These are phyloP conservation scores for Leccinellum luteum DNA, from an alignment of 768 basidiomycete species.

Conservation along the genomic window DNA sequence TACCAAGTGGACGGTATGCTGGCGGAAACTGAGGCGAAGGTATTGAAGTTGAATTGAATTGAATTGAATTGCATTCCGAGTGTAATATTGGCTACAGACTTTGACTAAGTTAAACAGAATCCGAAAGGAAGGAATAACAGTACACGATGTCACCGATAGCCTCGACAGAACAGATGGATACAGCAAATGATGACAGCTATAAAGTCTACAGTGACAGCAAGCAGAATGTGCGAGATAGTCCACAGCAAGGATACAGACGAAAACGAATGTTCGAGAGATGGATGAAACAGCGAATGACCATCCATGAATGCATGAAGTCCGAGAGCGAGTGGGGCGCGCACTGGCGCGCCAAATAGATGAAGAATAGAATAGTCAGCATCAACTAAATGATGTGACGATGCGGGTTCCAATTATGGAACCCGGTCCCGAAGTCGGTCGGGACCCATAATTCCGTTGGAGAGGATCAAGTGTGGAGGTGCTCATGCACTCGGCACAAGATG, in stretches of 20 bases:
- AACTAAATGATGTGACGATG: background rate
- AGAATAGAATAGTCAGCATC: constrained; percentile 13
- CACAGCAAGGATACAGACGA: constrained; percentile 14
- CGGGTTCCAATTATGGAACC: constrained; percentile 17
- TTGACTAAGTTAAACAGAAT: background rate
- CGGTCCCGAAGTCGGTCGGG: constrained; percentile 7
- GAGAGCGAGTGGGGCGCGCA: background rate
- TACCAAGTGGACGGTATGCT: no score
- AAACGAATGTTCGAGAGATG: background rate
- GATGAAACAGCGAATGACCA: constrained; percentile 4
- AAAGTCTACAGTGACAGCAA: constrained; percentile 9
- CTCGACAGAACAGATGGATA: constrained; percentile 12
- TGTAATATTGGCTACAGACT: constrained; percentile 5
- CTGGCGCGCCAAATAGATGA: constrained; percentile 12
- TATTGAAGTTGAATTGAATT: background rate
- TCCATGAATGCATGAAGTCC: constrained; percentile 20
- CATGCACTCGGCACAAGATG: constrained; percentile 19
- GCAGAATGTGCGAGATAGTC: constrained; percentile 4
- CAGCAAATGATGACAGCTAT: constrained; percentile 4
- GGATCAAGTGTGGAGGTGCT: background rate
- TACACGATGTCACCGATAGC: background rate
- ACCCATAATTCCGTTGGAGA: constrained; percentile 2
- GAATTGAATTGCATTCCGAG: background rate
- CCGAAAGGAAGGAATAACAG: background rate
- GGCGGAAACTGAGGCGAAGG: no score